phyloP scores from a whole-genome alignment of 257 asterid species.

The Nicotiana undulata region DNA sequence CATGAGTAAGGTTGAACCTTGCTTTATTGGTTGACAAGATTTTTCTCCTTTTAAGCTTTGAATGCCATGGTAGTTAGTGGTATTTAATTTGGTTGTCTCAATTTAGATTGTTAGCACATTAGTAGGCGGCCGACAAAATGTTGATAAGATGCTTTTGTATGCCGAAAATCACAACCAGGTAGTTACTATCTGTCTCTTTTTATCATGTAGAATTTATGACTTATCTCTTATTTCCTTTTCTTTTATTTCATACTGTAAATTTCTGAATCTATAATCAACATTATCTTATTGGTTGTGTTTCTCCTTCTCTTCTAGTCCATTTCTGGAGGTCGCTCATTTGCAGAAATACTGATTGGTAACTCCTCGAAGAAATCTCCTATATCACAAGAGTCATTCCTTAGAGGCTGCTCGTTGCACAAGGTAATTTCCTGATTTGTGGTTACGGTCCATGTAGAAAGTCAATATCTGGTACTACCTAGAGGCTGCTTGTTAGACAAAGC shows the following conservation, averaged over 20 bases:
- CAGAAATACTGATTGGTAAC: conserved; percentile 79
- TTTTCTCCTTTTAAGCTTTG: conserved; percentile 4
- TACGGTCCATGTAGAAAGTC: not conserved
- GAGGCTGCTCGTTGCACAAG: conserved; percentile 88
- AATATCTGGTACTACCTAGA: not conserved
- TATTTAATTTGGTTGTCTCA: conserved; percentile 15
- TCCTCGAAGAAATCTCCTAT: conserved; percentile 25
- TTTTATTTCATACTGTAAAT: not conserved
- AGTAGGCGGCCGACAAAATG: conserved; percentile 42
- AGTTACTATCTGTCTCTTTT: conserved; percentile 1
- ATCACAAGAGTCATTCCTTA: conserved; percentile 47
- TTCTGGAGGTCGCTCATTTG: conserved; percentile 82
- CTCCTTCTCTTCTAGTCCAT: conserved; percentile 60
- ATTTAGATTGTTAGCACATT: conserved; percentile 66
- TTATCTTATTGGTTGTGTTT: not conserved
- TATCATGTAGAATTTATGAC: not conserved
- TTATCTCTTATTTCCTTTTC: not conserved
- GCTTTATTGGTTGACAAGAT: not conserved
- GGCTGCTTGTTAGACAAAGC: not conserved
- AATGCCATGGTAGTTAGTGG: not conserved
- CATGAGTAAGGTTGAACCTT: conserved; percentile 77
- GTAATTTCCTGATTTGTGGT: conserved; percentile 28
- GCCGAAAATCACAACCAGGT: conserved; percentile 99
- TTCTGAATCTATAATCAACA: not conserved
- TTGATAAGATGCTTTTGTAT: conserved; percentile 76